Evolutionary conservation across 306 rosid species (phyloP), one percentile per base, ranked within the genome.

Genomic region (Macrotyloma uniflorum): DNA sequence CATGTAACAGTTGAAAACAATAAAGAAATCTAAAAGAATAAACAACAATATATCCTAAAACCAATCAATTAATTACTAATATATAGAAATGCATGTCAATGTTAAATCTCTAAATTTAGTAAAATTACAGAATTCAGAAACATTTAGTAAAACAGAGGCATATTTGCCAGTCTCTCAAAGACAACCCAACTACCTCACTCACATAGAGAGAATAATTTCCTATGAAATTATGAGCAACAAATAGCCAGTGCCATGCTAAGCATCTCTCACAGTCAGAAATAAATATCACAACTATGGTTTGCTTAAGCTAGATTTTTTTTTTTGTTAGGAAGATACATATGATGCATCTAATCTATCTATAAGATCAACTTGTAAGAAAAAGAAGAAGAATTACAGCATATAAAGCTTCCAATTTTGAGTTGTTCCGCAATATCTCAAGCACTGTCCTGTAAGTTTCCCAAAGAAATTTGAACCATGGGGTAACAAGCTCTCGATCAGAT

Each of bases 401-500:
- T 16, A 96, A 87, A 15, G 97, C 91, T 85, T 96, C 99, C 86
- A 96, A 64, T 77, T 96, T 96, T 2, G 99, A 96, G 86, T 96
- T 96, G 85, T 96, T 96, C 30, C 99, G 82, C n/a, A 96, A 58
- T 64, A 96, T 93, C 51, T 96, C 99, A 20, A 96, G 99, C 86
- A 96, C 98, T 0, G 99, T 96, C 78, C 99, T 79, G 70, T 96
- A 96, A 6, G 99, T 96, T 82, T 96, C 99, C 99, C 99, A 96
- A 0, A 96, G 81, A 82, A 96, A 96, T 61, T 96, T 96, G 82
- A 96, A 96, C 99, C 99, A 96, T 0, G 98, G 99, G 8, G 99
- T 96, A 15, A 96, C 99, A 70, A 90, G 87, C 78, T 96, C 99
- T 36, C 98, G 84, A 53, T 96, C 99, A 50, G 99, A 96, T 72